Percentiles rank a stretch among this genome's conserved stretches.
phyloP scores from a whole-genome alignment of 169 alveolate genomes.

The Theileria parva region DNA sequence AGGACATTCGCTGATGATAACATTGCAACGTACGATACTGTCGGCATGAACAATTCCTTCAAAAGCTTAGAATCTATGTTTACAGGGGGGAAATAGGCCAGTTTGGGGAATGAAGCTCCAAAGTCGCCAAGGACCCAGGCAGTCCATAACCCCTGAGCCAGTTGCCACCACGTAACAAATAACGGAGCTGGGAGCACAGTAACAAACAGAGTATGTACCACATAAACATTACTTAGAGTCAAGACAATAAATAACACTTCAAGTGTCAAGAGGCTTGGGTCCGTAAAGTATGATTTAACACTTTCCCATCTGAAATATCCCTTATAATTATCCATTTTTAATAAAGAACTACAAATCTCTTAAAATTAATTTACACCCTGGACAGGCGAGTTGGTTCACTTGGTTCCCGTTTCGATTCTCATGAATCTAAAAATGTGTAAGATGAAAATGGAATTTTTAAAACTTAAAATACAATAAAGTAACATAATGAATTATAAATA shows the following conservation, averaged over 20 bases:
- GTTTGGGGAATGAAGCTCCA: slow-evolving; percentile 81
- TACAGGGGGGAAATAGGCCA: slow-evolving; percentile 85
- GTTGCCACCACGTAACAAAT: slow-evolving; percentile 91
- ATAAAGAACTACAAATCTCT: neutral
- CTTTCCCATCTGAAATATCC: slow-evolving; percentile 71
- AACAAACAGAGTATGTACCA: slow-evolving; percentile 85
- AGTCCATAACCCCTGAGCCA: slow-evolving; percentile 87
- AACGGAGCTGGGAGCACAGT: slow-evolving; percentile 89
- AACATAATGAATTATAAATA: neutral
- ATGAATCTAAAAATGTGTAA: slow-evolving; percentile 15
- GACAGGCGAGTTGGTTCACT: slow-evolving; percentile 1
- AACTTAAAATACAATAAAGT: neutral
- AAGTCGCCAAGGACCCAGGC: slow-evolving; percentile 91
- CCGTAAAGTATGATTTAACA: slow-evolving; percentile 80
- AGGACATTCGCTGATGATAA: slow-evolving; percentile 86
- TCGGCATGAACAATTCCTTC: slow-evolving; percentile 81
- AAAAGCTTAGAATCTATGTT: slow-evolving; percentile 76
- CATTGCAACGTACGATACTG: slow-evolving; percentile 86
- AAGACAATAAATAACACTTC: slow-evolving; percentile 83
- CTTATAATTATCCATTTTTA: slow-evolving; percentile 8
- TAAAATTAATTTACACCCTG: slow-evolving; percentile 7
- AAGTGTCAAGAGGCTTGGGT: slow-evolving; percentile 85
- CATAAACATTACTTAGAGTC: slow-evolving; percentile 88
- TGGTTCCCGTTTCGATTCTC: neutral
- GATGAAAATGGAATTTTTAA: neutral